Conservation (phyloP, 345 rosid species). For the Gynandropsis gynandra region DNA sequence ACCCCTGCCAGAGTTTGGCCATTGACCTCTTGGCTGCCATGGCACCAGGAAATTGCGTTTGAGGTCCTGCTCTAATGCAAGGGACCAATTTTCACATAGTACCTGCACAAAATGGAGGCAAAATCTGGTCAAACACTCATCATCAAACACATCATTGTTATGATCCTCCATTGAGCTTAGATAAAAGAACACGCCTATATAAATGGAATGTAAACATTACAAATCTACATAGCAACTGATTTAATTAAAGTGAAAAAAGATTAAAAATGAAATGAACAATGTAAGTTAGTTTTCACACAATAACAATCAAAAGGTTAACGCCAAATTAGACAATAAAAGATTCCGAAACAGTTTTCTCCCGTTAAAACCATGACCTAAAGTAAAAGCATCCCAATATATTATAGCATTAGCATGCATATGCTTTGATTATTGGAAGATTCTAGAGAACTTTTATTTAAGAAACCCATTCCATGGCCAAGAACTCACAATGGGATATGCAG, state of each 20-base stretch:
- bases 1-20: slow-evolving; percentile 32
- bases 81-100: slow-evolving; percentile 15
- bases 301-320: too few relatives aligned
- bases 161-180: not conserved
- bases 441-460: too few relatives aligned
- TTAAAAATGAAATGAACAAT: not conserved
- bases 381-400: too few relatives aligned
- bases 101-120: slow-evolving; percentile 4
- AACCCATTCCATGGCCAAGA: too few relatives aligned
- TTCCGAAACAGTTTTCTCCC: too few relatives aligned
- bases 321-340: too few relatives aligned
- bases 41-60: slow-evolving; percentile 2
- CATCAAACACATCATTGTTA: not conserved
- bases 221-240: not conserved
- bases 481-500: too few relatives aligned
- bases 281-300: too few relatives aligned
- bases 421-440: too few relatives aligned
- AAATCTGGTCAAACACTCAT: not conserved
- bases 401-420: too few relatives aligned
- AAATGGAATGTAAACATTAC: not conserved
- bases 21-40: slow-evolving; percentile 55
- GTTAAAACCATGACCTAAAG: too few relatives aligned
- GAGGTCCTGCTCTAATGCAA: slow-evolving; percentile 1
- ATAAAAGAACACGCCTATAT: not conserved
- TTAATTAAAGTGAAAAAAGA: not conserved